Conservation (phyloP, 805 yeast genomes). For the Starmerella ratchasimensis region DNA sequence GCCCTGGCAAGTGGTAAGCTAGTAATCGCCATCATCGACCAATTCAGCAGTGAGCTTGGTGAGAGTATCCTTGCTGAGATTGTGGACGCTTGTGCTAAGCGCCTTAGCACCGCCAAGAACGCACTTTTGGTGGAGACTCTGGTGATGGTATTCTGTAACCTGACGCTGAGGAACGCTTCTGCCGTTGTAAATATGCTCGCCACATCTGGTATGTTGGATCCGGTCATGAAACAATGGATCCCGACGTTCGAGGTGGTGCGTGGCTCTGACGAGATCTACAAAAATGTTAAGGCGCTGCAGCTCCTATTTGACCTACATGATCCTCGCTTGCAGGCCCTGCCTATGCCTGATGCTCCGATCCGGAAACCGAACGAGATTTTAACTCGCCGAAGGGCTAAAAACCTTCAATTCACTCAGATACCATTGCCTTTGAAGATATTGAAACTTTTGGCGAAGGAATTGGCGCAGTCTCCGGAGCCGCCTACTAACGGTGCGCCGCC, state of each 20-base stretch:
- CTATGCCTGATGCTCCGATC: constrained; percentile 59
- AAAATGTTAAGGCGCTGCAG: constrained; percentile 54
- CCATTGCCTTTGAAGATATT: constrained; percentile 61
- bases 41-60: constrained; percentile 32
- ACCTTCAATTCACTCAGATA: constrained; percentile 46
- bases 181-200: constrained; percentile 52
- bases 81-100: constrained; percentile 55
- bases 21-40: constrained; percentile 44
- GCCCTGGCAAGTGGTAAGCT: constrained; percentile 65
- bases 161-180: constrained; percentile 47
- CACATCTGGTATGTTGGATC: constrained; percentile 34
- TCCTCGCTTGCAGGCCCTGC: constrained; percentile 34
- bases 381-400: constrained; percentile 72
- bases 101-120: constrained; percentile 54
- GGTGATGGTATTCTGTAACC: constrained; percentile 57
- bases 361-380: constrained; percentile 51
- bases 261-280: constrained; percentile 60
- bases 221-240: constrained; percentile 69
- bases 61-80: constrained; percentile 36
- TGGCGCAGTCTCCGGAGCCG: constrained; percentile 41
- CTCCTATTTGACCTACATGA: constrained; percentile 50
- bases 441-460: constrained; percentile 55
- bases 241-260: constrained; percentile 65
- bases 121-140: constrained; percentile 65
- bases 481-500: constrained; percentile 17